Evolutionary conservation across 140 eudicot species (phyloP).

Genomic region (Oenanthe javanica): DNA sequence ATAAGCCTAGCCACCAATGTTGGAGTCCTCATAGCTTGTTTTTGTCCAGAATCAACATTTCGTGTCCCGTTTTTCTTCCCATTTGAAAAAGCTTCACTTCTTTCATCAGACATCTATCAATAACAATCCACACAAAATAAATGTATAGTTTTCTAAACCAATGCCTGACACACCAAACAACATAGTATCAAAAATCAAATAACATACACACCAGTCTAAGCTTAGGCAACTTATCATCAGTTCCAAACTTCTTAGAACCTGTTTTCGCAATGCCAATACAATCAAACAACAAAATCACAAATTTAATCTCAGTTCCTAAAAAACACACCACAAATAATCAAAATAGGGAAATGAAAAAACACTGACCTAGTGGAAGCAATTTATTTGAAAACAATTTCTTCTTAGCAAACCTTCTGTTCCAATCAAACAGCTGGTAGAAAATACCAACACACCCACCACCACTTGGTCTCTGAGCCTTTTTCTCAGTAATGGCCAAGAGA

Average conservation of each 20-base stretch:
- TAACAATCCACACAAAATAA: slow-evolving; percentile 3
- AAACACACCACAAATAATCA: neutral
- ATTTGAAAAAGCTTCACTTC: slow-evolving; percentile 11
- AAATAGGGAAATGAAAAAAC: neutral
- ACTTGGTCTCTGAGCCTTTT: slow-evolving; percentile 29
- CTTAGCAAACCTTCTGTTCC: slow-evolving; percentile 86
- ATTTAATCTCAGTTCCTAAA: neutral
- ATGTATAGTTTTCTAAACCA: neutral
- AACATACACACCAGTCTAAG: slow-evolving; percentile 44
- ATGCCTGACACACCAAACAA: neutral
- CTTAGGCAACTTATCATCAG: slow-evolving; percentile 68
- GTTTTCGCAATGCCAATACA: slow-evolving; percentile 41
- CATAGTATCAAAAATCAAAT: neutral
- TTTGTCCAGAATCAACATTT: slow-evolving; percentile 21
- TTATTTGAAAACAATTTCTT: slow-evolving; percentile 75
- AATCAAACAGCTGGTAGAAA: slow-evolving; percentile 84
- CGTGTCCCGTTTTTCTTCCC: slow-evolving; percentile 50
- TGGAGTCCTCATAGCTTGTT: slow-evolving; percentile 53
- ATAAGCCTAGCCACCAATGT: slow-evolving; percentile 85
- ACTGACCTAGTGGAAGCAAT: slow-evolving; percentile 79
- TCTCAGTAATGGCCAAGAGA: slow-evolving; percentile 55
- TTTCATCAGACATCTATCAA: slow-evolving; percentile 77
- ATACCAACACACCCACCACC: slow-evolving; percentile 84
- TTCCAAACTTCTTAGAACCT: slow-evolving; percentile 60
- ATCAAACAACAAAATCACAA: neutral